phyloP scores from a whole-genome alignment of 2,329 filamentous ascomycete genomes.

The Torrubiellomyces zombiae region DNA sequence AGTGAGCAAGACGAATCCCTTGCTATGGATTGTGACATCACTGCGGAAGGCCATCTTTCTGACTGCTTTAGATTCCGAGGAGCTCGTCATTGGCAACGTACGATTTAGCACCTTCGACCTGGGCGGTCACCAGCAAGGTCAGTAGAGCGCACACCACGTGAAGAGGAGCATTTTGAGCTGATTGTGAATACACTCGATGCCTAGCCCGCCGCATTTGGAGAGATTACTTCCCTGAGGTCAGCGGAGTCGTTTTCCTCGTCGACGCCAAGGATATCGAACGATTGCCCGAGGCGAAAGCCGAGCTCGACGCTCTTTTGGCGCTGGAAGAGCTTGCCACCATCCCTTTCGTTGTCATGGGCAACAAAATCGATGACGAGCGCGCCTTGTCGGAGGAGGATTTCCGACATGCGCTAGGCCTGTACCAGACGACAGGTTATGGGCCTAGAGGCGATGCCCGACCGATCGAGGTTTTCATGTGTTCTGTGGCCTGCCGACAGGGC shows the following conservation, averaged over 20 bases:
- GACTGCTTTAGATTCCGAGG: slow-evolving; percentile 54
- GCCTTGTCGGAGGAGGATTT: slow-evolving; percentile 93
- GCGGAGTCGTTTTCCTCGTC: slow-evolving; percentile 92
- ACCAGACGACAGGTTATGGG: slow-evolving; percentile 92
- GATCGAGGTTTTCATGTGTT: slow-evolving; percentile 98
- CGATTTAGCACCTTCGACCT: slow-evolving; percentile 91
- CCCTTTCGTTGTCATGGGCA: slow-evolving; percentile 88
- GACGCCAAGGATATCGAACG: slow-evolving; percentile 96
- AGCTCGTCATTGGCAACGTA: slow-evolving; percentile 82
- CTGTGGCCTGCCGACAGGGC: slow-evolving; percentile 93
- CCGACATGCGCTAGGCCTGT: slow-evolving; percentile 78
- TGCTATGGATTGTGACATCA: too few species aligned
- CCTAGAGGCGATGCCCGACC: slow-evolving; percentile 82
- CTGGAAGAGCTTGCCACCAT: slow-evolving; percentile 97
- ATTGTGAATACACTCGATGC: slow-evolving; percentile 1
- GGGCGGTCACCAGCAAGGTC: slow-evolving; percentile 84
- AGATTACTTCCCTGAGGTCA: slow-evolving; percentile 93
- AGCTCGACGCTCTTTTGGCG: slow-evolving; percentile 83
- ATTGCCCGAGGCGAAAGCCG: slow-evolving; percentile 84
- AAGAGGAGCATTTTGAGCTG: neutral
- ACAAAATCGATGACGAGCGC: slow-evolving; percentile 98
- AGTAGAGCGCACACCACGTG: slow-evolving; percentile 7
- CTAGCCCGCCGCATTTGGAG: slow-evolving; percentile 84
- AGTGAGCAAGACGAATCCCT: too few species aligned
- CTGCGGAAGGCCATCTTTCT: too few species aligned